Evolutionary conservation across 345 rosid species (phyloP), one percentile per base, ranked within the genome.

Genomic region (Citrus trifoliata): DNA sequence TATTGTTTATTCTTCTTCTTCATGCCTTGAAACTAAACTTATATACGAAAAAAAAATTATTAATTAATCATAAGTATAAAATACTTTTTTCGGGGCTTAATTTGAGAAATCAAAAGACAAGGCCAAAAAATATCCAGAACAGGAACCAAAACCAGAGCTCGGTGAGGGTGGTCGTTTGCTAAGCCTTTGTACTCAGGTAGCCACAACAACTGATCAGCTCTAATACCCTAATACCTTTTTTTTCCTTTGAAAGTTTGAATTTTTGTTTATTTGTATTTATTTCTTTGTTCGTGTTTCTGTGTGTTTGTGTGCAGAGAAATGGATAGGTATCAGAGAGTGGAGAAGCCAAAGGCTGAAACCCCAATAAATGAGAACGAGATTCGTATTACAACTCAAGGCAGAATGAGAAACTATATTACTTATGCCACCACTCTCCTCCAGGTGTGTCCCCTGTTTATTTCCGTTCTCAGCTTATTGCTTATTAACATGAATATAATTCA

Each of bases 361-460:
- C 85, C 93, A 27, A 93, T 93, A 74, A 86, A 84, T n/a, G 89
- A 88, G 84, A 88, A 88, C 73, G 91, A 88, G 85, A 84, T 88
- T 78, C 84, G 91, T 35, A 79, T 88, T 35, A 88, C 89, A 4
- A 82, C 86, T 76, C 91, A 84, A 68, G 91, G 91, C 70, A 81
- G 91, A 83, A 88, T 88, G 88, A 88, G 89, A 67, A 88, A 81
- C 63, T 88, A 88, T 63, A 93, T 93, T 87, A 87, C 97, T 32
- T 93, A 93, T 66, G 97, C 97, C 73, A 85, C 90, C 90, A 85
- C 86, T 86, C 91, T 93, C 82, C 88, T 93, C 67, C 95, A 87
- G 85, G 93, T 91, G 79, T 59, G 81, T 73, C 14, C 5, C 24
- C 37, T 14, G 51, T 13, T 46, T 46, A 46, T 13, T 12, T 53